A percentile compares a stretch with the other conserved stretches of the same genome.
Evolutionary conservation across 2,329 filamentous ascomycete genomes (phyloP).

Genomic region (Canariomyces notabilis): DNA sequence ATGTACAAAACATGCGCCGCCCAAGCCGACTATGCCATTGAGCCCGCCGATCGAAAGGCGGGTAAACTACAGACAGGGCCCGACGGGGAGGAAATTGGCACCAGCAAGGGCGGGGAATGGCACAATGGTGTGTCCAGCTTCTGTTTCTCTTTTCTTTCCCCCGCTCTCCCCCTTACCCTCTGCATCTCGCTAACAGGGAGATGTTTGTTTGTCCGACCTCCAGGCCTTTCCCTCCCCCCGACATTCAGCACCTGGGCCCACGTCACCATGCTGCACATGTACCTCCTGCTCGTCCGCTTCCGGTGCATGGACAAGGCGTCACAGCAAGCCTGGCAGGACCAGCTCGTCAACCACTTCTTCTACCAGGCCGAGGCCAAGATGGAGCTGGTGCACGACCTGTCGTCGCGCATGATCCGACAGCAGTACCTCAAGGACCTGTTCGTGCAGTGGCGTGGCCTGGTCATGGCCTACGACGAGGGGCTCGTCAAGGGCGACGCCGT

Average conservation of each 20-base stretch:
- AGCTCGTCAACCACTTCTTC: conserved; percentile 93
- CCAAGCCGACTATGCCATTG: conserved; percentile 72
- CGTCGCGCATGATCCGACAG: conserved; percentile 54
- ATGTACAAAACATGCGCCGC: conserved; percentile 70
- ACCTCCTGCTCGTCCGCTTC: conserved; percentile 77
- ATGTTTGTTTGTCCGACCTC: neutral
- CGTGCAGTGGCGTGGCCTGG: conserved; percentile 82
- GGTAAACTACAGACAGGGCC: conserved; percentile 64
- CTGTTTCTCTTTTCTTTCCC: neutral
- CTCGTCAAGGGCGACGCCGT: conserved; percentile 71
- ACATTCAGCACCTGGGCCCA: conserved; percentile 97
- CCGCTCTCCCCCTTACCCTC: neutral
- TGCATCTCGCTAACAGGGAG: conserved; percentile 4
- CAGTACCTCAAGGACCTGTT: conserved; percentile 82
- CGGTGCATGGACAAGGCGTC: conserved; percentile 68
- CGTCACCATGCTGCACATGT: conserved; percentile 94
- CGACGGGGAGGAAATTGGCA: conserved; percentile 77
- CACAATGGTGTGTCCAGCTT: conserved; percentile 60
- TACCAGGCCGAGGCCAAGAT: conserved; percentile 81
- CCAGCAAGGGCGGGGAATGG: conserved; percentile 67
- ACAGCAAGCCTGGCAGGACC: conserved; percentile 75
- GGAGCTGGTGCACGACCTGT: conserved; percentile 70
- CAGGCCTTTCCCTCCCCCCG: conserved; percentile 72
- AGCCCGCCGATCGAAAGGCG: conserved; percentile 60
- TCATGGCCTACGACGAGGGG: conserved; percentile 81